Conservation (phyloP, 768 basidiomycete species). For the Nidula microcarpa region DNA sequence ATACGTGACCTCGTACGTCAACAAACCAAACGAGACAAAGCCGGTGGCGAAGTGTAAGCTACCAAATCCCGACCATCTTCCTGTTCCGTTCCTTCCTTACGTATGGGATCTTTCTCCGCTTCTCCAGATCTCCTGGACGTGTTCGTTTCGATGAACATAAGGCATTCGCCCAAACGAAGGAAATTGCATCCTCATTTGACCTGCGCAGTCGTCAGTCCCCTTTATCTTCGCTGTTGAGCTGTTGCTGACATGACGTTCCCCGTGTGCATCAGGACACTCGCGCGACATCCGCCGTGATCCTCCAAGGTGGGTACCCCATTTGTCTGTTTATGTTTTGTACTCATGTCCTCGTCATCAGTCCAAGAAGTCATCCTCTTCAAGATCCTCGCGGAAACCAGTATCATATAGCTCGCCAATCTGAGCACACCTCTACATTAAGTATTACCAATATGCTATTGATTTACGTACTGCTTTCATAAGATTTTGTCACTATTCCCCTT, state of each 20-base stretch:
- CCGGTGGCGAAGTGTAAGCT: conserved; percentile 51
- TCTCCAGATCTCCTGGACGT: conserved; percentile 46
- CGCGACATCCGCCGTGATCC: conserved; percentile 44
- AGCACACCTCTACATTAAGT: too few relatives aligned
- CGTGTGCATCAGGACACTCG: conserved; percentile 33
- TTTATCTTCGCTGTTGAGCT: neutral
- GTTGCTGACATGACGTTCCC: conserved; percentile 9
- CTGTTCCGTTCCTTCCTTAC: conserved; percentile 1
- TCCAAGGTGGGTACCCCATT: conserved; percentile 33
- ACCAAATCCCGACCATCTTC: neutral
- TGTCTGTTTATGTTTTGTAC: too few relatives aligned
- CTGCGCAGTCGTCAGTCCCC: conserved; percentile 50
- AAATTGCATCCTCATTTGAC: conserved; percentile 53
- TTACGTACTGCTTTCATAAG: too few relatives aligned
- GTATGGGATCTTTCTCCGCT: neutral
- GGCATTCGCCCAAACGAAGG: conserved; percentile 42
- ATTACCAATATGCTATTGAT: too few relatives aligned
- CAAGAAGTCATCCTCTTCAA: too few relatives aligned
- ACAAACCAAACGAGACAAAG: conserved; percentile 48
- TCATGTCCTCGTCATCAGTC: too few relatives aligned
- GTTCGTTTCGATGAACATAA: conserved; percentile 46
- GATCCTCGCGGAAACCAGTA: too few relatives aligned
- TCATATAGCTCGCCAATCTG: too few relatives aligned
- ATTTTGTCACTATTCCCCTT: too few relatives aligned
- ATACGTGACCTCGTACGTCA: conserved; percentile 52